Evolutionary conservation across 495 filamentous ascomycete species (phyloP).

Genomic region (Trichoderma reesei): DNA sequence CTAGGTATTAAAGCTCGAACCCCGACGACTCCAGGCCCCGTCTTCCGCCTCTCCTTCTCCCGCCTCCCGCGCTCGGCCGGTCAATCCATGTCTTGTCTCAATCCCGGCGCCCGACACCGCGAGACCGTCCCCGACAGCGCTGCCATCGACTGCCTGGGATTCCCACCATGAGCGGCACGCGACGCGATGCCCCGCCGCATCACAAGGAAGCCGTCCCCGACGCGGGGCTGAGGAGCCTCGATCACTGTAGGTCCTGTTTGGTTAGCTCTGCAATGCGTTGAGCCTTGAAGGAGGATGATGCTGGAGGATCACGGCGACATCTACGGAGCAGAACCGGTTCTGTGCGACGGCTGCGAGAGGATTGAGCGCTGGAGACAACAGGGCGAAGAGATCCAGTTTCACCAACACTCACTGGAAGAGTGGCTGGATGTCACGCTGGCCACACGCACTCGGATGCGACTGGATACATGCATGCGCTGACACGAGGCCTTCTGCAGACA

Average conservation of each 20-base stretch:
- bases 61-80: background rate
- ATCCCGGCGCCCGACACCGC: background rate
- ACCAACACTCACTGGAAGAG: background rate
- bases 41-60: background rate
- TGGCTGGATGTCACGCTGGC: background rate
- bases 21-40: background rate
- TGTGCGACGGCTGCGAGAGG: background rate
- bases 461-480: background rate
- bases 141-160: conserved; percentile 15
- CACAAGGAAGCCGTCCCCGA: conserved; percentile 39
- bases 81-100: background rate
- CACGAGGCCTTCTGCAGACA: conserved; percentile 48
- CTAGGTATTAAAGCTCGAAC: background rate
- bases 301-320: background rate
- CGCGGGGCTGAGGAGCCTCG: conserved; percentile 59
- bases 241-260: conserved; percentile 56
- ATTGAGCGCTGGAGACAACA: background rate
- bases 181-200: conserved; percentile 14
- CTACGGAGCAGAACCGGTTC: background rate
- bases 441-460: background rate
- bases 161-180: conserved; percentile 18
- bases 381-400: background rate
- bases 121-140: background rate
- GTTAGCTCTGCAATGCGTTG: background rate
- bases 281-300: background rate